These are phyloP conservation scores for Mycena olivaceomarginata DNA, from an alignment of 768 basidiomycete species.

Conservation along the genomic window DNA sequence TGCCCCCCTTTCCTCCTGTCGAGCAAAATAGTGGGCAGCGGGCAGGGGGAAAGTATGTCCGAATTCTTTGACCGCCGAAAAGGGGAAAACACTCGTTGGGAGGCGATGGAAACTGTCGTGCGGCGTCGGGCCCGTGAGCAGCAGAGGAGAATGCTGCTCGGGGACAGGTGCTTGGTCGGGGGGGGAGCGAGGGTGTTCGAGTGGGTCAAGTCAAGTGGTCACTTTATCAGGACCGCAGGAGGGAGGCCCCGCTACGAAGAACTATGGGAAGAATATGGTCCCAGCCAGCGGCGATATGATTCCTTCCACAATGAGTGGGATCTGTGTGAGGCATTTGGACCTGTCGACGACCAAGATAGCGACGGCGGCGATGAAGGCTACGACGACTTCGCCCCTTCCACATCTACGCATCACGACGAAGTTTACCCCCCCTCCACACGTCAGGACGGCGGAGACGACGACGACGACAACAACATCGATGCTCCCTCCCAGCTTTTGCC, in stretches of 20 bases:
- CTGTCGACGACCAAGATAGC: neutral
- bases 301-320: constrained; percentile 29
- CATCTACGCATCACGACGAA: no score
- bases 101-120: neutral
- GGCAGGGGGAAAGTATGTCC: neutral
- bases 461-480: no score
- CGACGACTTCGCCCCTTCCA: no score
- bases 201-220: constrained; percentile 8
- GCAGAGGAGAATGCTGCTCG: neutral
- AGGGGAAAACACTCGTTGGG: no score
- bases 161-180: neutral
- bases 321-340: neutral
- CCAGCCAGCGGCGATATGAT: constrained; percentile 21
- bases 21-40: neutral
- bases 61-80: neutral
- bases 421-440: no score
- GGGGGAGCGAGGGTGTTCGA: constrained; percentile 10
- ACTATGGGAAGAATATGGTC: constrained; percentile 9
- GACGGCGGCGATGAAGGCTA: neutral
- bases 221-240: constrained; percentile 2
- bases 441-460: no score
- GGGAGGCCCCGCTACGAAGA: neutral
- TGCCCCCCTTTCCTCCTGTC: constrained; percentile 19
- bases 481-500: no score
- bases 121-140: neutral